A percentile compares a stretch with the other conserved stretches of the same genome.
phyloP scores from a whole-genome alignment of 106 monocot species.

The Platanthera guangdongensis region DNA sequence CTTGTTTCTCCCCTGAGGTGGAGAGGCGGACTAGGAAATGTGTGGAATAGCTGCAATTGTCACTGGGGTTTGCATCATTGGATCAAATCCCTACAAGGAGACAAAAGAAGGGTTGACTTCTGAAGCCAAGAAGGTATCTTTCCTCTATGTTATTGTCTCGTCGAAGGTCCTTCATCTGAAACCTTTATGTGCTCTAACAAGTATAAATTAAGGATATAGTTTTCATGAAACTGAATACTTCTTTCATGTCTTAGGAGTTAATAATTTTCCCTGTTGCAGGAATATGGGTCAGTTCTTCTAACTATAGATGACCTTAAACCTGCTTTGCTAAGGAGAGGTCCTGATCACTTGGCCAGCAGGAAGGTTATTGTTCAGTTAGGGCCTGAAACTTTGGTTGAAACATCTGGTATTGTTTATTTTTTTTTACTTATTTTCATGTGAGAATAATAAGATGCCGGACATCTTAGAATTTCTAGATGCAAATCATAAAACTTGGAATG shows the following conservation, averaged over 20 bases:
- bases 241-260: background rate
- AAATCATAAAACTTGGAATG: no score
- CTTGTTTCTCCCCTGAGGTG: background rate
- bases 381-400: constrained; percentile 3
- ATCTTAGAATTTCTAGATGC: no score
- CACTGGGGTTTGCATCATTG: constrained; percentile 27
- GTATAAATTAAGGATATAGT: background rate
- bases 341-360: constrained; percentile 31
- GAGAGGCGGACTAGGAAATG: constrained; percentile 25
- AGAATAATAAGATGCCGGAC: no score
- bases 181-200: background rate
- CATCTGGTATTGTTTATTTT: background rate
- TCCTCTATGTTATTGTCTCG: background rate
- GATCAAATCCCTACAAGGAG: constrained; percentile 15
- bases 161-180: background rate
- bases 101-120: background rate
- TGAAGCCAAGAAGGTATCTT: background rate
- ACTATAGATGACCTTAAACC: constrained; percentile 34
- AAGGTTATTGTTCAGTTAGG: constrained; percentile 24
- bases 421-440: no score
- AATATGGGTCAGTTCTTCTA: constrained; percentile 8
- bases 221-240: background rate
- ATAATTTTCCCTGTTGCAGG: constrained; percentile 10
- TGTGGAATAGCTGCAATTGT: constrained; percentile 64
- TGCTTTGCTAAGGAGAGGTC: constrained; percentile 50